Evolutionary conservation across 257 asterid species (phyloP).

Genomic region (Fraxinus americana): DNA sequence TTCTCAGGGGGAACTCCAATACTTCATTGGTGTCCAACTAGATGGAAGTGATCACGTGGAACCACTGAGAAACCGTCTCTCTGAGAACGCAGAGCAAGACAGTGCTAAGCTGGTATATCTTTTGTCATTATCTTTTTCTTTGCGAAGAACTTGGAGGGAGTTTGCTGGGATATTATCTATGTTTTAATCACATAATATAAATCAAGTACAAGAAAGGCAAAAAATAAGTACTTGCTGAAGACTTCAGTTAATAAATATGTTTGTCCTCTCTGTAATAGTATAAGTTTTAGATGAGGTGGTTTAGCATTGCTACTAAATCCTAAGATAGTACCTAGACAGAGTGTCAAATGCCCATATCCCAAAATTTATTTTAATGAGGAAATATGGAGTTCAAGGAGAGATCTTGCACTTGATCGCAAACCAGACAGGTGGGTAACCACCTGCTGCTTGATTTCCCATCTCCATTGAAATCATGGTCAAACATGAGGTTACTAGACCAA

Average conservation of each 20-base stretch:
- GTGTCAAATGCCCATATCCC: no score
- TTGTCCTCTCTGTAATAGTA: background rate
- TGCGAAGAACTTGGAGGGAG: background rate
- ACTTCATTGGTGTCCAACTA: conserved; percentile 95
- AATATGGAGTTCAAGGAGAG: no score
- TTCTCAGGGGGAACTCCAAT: conserved; percentile 90
- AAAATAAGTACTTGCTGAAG: background rate
- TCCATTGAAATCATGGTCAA: no score
- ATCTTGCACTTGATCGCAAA: no score
- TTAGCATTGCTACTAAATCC: no score
- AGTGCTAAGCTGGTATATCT: conserved; percentile 78
- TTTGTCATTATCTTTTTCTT: conserved; percentile 13
- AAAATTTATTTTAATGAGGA: no score
- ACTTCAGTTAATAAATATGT: background rate
- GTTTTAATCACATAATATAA: background rate
- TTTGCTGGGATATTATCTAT: background rate
- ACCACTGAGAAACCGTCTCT: conserved; percentile 91
- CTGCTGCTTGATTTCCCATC: no score
- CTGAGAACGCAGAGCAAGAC: conserved; percentile 76
- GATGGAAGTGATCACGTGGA: conserved; percentile 97
- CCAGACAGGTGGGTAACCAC: no score
- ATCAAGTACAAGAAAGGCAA: background rate
- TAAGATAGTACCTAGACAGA: no score
- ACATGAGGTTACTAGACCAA: no score
- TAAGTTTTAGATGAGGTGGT: no score